phyloP scores from a whole-genome alignment of 2,329 filamentous ascomycete species.

The Reticulascus tulasneorum region DNA sequence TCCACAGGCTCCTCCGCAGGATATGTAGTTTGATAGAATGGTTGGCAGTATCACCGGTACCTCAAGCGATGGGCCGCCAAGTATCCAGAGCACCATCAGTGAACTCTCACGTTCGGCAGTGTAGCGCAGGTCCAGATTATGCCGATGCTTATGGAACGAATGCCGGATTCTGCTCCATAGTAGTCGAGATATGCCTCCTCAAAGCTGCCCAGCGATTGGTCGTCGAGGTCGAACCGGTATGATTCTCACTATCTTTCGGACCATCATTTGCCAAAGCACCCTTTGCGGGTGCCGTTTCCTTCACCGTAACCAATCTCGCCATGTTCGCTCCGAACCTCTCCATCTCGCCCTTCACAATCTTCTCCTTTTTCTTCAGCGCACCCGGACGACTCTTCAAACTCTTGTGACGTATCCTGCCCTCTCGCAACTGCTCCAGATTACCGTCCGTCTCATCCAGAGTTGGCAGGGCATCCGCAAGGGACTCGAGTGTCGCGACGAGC shows the following conservation, averaged over 20 bases:
- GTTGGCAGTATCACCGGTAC: too few relatives aligned
- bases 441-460: conserved; percentile 50
- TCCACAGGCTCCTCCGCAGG: too few relatives aligned
- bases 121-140: too few relatives aligned
- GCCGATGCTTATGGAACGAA: conserved; percentile 44
- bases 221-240: too few relatives aligned
- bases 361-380: conserved; percentile 78
- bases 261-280: conserved; percentile 12
- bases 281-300: conserved; percentile 8
- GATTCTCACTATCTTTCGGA: conserved; percentile 1
- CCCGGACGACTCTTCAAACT: conserved; percentile 73
- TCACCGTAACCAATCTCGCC: conserved; percentile 58
- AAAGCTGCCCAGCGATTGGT: conserved; percentile 74
- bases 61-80: too few relatives aligned
- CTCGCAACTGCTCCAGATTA: conserved; percentile 34
- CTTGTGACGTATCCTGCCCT: conserved; percentile 67
- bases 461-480: conserved; percentile 76
- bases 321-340: conserved; percentile 80
- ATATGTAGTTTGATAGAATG: too few relatives aligned
- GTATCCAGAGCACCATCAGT: neutral
- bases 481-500: conserved; percentile 69
- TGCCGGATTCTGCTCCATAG: conserved; percentile 83
- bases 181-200: conserved; percentile 77
- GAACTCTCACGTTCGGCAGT: neutral
- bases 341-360: conserved; percentile 74